These are phyloP conservation scores for Fusarium mangiferae DNA, from an alignment of 2,329 filamentous ascomycete species.

Conservation along the genomic window DNA sequence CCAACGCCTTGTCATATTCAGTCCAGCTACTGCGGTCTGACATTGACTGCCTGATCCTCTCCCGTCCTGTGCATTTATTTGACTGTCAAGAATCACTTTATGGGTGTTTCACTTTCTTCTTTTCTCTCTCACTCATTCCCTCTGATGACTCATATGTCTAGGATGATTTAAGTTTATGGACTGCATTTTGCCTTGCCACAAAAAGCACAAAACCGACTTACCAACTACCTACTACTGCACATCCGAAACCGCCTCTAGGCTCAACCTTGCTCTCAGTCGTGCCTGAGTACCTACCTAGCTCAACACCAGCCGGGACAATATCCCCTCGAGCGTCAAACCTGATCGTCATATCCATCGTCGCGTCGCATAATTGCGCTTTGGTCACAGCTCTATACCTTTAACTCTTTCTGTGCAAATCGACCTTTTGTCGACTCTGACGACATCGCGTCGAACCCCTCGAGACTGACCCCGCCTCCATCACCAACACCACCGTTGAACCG, in stretches of 20 bases:
- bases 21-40: conserved; percentile 44
- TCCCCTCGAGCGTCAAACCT: not conserved
- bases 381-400: not conserved
- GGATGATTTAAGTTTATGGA: conserved; percentile 11
- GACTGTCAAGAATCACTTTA: conserved; percentile 21
- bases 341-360: not conserved
- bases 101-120: conserved; percentile 21
- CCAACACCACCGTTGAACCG: conserved; percentile 31
- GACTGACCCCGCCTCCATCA: conserved; percentile 41
- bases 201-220: not conserved
- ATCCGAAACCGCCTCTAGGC: conserved; percentile 6
- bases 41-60: conserved; percentile 43
- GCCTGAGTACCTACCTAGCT: conserved; percentile 12
- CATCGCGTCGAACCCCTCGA: conserved; percentile 41
- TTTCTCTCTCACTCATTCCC: conserved; percentile 18
- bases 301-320: conserved; percentile 12
- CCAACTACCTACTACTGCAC: not conserved
- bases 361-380: not conserved
- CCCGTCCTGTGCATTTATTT: conserved; percentile 24
- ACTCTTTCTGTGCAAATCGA: not conserved
- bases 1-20: conserved; percentile 33
- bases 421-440: conserved; percentile 30
- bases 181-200: not conserved
- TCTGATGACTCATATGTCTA: conserved; percentile 37
- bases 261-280: conserved; percentile 4